A percentile compares a stretch with the other conserved stretches of the same genome.
phyloP scores from a whole-genome alignment of 495 filamentous ascomycete genomes.

The Aspergillus affinis region DNA sequence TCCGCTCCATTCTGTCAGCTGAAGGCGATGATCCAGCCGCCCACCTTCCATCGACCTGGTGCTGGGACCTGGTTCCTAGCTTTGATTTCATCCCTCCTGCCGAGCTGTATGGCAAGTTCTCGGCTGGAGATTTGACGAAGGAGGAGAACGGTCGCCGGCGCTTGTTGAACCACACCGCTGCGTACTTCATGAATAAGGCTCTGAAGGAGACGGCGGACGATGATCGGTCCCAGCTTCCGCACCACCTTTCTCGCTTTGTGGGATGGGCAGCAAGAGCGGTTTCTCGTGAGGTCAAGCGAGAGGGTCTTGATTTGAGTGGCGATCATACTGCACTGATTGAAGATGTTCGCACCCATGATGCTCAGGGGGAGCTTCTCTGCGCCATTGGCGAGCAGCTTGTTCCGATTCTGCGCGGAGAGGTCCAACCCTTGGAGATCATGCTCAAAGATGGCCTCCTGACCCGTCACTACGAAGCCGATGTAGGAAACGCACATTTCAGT shows the following conservation, averaged over 20 bases:
- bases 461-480: constrained; percentile 13
- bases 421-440: constrained; percentile 32
- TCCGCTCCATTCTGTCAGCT: not conserved
- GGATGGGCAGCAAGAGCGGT: not conserved
- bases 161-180: not conserved
- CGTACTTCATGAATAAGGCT: not conserved
- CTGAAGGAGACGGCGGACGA: not conserved
- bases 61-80: not conserved
- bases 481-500: not conserved
- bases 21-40: not conserved
- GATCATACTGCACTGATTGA: not conserved
- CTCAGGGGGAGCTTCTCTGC: not conserved
- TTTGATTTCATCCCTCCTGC: not conserved
- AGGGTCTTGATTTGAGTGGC: not conserved
- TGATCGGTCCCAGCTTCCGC: not conserved
- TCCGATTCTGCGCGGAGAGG: constrained; percentile 27
- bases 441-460: constrained; percentile 23
- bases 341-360: not conserved
- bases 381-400: constrained; percentile 15
- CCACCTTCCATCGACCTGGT: not conserved
- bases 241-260: not conserved
- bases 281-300: not conserved
- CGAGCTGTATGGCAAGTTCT: not conserved
- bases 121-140: not conserved
- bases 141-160: not conserved